These are phyloP conservation scores for Rhododendron ovatum DNA, from an alignment of 148 eudicot genomes.

Conservation along the genomic window DNA sequence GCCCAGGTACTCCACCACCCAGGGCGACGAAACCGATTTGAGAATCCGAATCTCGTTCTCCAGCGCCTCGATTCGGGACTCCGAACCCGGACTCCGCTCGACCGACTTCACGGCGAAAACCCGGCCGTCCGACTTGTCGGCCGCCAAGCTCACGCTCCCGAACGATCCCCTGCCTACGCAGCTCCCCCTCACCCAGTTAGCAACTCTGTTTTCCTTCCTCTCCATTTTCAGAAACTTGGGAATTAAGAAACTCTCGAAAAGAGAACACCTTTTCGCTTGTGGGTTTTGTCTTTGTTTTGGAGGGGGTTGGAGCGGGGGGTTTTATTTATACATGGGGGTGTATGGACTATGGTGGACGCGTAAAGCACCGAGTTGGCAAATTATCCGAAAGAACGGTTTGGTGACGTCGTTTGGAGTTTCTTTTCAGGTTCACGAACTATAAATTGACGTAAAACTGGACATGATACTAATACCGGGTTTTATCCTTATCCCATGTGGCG, in stretches of 20 bases:
- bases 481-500: conserved; percentile 31
- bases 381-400: conserved; percentile 29
- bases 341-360: not conserved
- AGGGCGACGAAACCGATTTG: conserved; percentile 49
- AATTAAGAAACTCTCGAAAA: conserved; percentile 37
- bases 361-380: conserved; percentile 30
- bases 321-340: conserved; percentile 6
- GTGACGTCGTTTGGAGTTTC: not conserved
- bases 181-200: conserved; percentile 39
- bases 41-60: conserved; percentile 63
- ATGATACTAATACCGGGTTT: conserved; percentile 13
- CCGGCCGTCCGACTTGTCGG: conserved; percentile 29
- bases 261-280: conserved; percentile 7
- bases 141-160: conserved; percentile 50
- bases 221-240: conserved; percentile 8
- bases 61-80: conserved; percentile 32
- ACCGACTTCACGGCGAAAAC: conserved; percentile 74
- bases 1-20: conserved; percentile 46
- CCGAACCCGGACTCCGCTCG: conserved; percentile 1
- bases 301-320: not conserved
- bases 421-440: not conserved
- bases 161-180: conserved; percentile 64
- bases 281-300: not conserved
- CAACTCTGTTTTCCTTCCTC: not conserved
- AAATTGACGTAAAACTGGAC: conserved; percentile 10